phyloP scores from a whole-genome alignment of 257 asterid species.

The Verbena officinalis region DNA sequence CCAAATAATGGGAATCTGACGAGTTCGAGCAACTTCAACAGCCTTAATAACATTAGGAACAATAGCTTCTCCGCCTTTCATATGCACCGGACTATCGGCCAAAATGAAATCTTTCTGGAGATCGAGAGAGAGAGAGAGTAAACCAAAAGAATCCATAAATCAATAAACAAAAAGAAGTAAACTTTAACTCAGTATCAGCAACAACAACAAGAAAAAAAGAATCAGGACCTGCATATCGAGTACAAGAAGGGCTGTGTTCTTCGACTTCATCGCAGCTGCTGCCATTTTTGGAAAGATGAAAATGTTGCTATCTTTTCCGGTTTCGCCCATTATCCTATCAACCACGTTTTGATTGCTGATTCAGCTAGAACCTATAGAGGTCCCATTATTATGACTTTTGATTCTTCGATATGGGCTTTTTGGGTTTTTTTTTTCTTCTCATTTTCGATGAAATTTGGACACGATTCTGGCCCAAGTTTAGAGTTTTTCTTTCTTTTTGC shows the following conservation, averaged over 20 bases:
- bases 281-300: no score
- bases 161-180: neutral
- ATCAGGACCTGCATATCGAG: constrained; percentile 83
- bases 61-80: constrained; percentile 65
- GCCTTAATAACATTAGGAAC: constrained; percentile 71
- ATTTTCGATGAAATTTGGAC: no score
- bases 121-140: neutral
- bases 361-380: no score
- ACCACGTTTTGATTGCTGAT: no score
- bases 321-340: no score
- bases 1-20: constrained; percentile 75
- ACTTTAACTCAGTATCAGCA: neutral
- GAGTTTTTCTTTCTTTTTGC: no score
- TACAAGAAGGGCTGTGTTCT: constrained; percentile 73
- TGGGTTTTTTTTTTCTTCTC: no score
- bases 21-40: constrained; percentile 69
- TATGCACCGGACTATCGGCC: constrained; percentile 63
- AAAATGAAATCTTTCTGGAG: constrained; percentile 78
- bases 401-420: no score
- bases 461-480: no score
- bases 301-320: no score
- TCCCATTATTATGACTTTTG: no score
- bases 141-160: neutral
- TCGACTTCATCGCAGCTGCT: constrained; percentile 28
- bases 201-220: neutral